A percentile compares a stretch with the other conserved stretches of the same genome.
These are phyloP conservation scores for Antitrichia curtipendula DNA, from an alignment of 225 moss, liverwort and hornwort species.

Conservation along the genomic window DNA sequence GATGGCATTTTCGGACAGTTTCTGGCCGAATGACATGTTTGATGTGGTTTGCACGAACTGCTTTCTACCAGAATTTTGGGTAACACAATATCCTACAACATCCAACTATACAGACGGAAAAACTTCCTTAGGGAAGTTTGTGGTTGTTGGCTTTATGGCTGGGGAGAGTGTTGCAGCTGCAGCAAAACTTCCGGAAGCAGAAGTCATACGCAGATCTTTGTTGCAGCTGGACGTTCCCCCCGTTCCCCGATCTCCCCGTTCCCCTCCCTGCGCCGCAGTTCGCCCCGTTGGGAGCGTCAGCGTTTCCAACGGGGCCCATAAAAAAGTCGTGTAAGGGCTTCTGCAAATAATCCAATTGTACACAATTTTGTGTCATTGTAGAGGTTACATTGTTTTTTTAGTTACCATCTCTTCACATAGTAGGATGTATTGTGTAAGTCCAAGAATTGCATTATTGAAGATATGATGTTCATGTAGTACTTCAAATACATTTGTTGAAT, in stretches of 20 bases:
- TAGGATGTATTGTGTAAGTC: not conserved
- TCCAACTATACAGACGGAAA: not conserved
- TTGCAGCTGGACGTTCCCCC: constrained; percentile 69
- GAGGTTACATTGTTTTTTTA: too few relatives aligned
- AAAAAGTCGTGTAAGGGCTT: too few relatives aligned
- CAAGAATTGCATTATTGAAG: not conserved
- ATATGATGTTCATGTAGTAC: not conserved
- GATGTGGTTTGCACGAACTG: constrained; percentile 76
- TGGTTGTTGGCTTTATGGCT: constrained; percentile 72
- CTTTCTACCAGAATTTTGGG: constrained; percentile 81
- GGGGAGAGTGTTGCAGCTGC: constrained; percentile 58
- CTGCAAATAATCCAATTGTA: too few relatives aligned
- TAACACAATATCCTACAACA: constrained; percentile 62
- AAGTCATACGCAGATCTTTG: constrained; percentile 55
- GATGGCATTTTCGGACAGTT: constrained; percentile 61
- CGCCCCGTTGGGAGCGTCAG: too few relatives aligned
- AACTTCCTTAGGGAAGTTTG: constrained; percentile 38
- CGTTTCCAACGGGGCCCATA: too few relatives aligned
- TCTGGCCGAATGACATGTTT: constrained; percentile 77
- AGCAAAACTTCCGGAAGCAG: constrained; percentile 44
- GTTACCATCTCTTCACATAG: too few relatives aligned
- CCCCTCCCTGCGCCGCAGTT: too few relatives aligned
- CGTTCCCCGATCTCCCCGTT: too few relatives aligned
- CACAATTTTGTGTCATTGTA: too few relatives aligned
- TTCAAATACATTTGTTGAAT: not conserved